A percentile compares a stretch with the other conserved stretches of the same genome.
These are phyloP conservation scores for Crucibulum laeve DNA, from an alignment of 768 basidiomycete species.

Conservation along the genomic window DNA sequence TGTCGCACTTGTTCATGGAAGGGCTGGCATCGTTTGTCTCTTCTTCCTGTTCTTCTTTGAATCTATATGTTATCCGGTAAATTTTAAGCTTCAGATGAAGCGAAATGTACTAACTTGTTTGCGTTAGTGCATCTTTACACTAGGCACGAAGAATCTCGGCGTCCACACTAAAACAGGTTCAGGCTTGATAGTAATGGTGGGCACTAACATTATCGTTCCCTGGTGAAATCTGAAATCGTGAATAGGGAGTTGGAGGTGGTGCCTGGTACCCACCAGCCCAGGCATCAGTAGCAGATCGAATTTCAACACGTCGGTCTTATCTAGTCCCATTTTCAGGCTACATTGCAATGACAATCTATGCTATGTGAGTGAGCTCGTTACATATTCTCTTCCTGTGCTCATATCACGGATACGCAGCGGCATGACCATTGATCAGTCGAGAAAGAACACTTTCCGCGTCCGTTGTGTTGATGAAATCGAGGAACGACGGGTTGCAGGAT, in stretches of 20 bases:
- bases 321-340: constrained; percentile 59
- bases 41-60: constrained; percentile 72
- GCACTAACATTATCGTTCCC: neutral
- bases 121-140: constrained; percentile 52
- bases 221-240: neutral
- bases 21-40: constrained; percentile 53
- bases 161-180: constrained; percentile 58
- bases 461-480: constrained; percentile 40
- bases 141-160: constrained; percentile 62
- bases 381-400: constrained; percentile 1
- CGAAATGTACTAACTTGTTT: neutral
- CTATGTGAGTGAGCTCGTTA: constrained; percentile 35
- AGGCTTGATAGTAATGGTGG: constrained; percentile 59
- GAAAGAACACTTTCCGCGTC: constrained; percentile 44
- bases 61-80: constrained; percentile 66
- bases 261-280: constrained; percentile 70
- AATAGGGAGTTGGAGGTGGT: constrained; percentile 52
- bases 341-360: constrained; percentile 52
- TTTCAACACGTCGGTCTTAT: constrained; percentile 50
- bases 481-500: constrained; percentile 7
- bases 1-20: constrained; percentile 45
- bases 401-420: constrained; percentile 29
- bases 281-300: constrained; percentile 46
- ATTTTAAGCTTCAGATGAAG: constrained; percentile 9
- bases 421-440: constrained; percentile 46